These are phyloP conservation scores for Vitis hybrid DNA, from an alignment of 177 flowering plant genomes.

Conservation along the genomic window DNA sequence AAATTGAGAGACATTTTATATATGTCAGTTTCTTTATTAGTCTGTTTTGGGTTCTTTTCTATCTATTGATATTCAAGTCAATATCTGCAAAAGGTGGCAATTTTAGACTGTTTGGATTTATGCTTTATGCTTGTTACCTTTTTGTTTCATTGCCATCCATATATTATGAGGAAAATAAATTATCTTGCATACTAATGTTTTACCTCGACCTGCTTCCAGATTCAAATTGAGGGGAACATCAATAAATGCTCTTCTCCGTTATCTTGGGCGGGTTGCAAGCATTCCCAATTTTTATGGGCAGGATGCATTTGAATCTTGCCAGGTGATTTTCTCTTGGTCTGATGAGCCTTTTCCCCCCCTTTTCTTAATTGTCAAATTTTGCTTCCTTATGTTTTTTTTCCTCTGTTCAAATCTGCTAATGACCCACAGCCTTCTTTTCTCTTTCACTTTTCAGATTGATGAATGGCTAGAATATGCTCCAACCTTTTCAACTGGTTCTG, in stretches of 20 bases:
- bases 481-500: constrained; percentile 60
- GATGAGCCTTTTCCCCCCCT: not conserved
- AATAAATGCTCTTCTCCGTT: constrained; percentile 45
- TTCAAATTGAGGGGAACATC: constrained; percentile 51
- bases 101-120: not conserved
- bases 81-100: not conserved
- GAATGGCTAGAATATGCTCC: constrained; percentile 77
- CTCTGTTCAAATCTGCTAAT: too few relatives aligned
- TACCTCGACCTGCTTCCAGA: constrained; percentile 29
- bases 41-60: not conserved
- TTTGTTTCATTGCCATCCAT: not conserved
- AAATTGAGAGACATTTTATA: not conserved
- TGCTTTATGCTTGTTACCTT: not conserved
- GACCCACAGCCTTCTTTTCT: too few relatives aligned
- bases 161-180: not conserved
- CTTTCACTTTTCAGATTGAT: constrained; percentile 56
- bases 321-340: constrained; percentile 42
- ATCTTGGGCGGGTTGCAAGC: constrained; percentile 57
- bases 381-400: too few relatives aligned
- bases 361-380: too few relatives aligned
- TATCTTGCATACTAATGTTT: not conserved
- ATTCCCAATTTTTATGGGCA: constrained; percentile 48
- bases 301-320: constrained; percentile 50
- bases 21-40: not conserved
- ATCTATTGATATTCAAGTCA: not conserved